Conservation (phyloP, 768 basidiomycete genomes). For the Calocybe indica region DNA sequence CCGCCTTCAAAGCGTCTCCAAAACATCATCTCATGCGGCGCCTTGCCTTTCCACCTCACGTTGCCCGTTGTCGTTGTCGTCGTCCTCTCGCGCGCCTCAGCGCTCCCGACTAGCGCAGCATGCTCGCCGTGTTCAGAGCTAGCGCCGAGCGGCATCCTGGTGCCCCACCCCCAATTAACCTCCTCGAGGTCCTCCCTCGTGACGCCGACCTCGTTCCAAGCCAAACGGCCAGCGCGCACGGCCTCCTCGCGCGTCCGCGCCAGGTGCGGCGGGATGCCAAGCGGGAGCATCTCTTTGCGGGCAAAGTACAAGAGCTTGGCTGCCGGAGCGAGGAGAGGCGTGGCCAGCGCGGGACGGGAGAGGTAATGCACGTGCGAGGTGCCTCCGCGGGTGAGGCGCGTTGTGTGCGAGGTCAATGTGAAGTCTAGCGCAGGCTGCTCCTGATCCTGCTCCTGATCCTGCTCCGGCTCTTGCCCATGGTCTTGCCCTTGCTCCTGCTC, state of each 20-base stretch:
- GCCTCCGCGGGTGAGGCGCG: too few relatives aligned
- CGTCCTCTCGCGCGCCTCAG: conserved; percentile 1
- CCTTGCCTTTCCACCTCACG: conserved; percentile 11
- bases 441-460: too few relatives aligned
- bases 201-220: conserved; percentile 20
- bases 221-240: conserved; percentile 11
- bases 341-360: conserved; percentile 17
- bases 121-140: conserved; percentile 1
- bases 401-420: too few relatives aligned
- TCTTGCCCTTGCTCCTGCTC: too few relatives aligned
- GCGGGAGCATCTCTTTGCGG: conserved; percentile 42
- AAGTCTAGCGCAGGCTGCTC: too few relatives aligned
- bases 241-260: conserved; percentile 23
- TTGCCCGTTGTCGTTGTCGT: not conserved
- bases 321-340: conserved; percentile 46
- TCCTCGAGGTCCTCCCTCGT: conserved; percentile 59
- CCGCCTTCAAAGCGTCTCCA: not conserved
- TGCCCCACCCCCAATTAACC: conserved; percentile 38
- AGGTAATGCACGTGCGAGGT: conserved; percentile 24
- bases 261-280: conserved; percentile 35
- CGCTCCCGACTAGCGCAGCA: not conserved
- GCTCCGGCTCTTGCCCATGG: too few relatives aligned
- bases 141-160: conserved; percentile 16
- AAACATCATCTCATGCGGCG: conserved; percentile 7
- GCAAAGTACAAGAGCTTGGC: conserved; percentile 63